Conservation (phyloP, 1,284 basidiomycete genomes). For the Sphaerobolus stellatus region DNA sequence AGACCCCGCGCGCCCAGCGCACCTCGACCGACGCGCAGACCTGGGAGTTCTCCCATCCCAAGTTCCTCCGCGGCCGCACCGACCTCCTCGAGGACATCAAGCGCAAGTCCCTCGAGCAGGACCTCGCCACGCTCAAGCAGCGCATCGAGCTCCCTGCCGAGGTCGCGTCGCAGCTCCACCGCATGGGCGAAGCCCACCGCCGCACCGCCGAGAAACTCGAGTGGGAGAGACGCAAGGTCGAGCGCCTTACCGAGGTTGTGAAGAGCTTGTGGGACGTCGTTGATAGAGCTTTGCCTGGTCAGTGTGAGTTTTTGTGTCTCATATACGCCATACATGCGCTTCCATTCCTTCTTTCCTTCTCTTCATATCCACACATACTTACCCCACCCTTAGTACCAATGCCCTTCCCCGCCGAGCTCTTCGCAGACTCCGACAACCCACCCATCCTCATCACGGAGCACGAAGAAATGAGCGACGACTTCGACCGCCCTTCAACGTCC, state of each 20-base stretch:
- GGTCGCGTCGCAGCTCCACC: slow-evolving; percentile 64
- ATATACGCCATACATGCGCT: neutral
- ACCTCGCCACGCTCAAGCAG: slow-evolving; percentile 56
- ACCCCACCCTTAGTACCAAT: slow-evolving; percentile 46
- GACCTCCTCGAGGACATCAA: slow-evolving; percentile 85
- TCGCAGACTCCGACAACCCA: slow-evolving; percentile 48
- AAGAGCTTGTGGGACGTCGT: slow-evolving; percentile 59
- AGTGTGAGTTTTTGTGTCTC: slow-evolving; percentile 37
- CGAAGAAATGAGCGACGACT: slow-evolving; percentile 4
- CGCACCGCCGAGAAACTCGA: slow-evolving; percentile 52
- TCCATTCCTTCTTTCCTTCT: slow-evolving; percentile 8
- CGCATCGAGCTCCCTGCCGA: slow-evolving; percentile 77
- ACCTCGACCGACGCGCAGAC: slow-evolving; percentile 77
- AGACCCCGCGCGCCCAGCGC: slow-evolving; percentile 82
- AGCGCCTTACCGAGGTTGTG: slow-evolving; percentile 37
- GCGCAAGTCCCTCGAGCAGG: slow-evolving; percentile 77
- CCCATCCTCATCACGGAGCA: slow-evolving; percentile 63
- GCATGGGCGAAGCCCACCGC: slow-evolving; percentile 69
- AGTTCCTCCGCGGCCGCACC: slow-evolving; percentile 78
- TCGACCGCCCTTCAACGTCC: slow-evolving; percentile 29
- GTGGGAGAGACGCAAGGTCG: slow-evolving; percentile 48
- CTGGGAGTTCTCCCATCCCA: slow-evolving; percentile 88
- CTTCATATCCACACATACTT: slow-evolving; percentile 3
- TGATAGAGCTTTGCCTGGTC: slow-evolving; percentile 50
- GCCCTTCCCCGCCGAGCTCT: slow-evolving; percentile 60